These are phyloP conservation scores for Mychonastes homosphaera DNA, from an alignment of 139 green algal species.

Conservation along the genomic window DNA sequence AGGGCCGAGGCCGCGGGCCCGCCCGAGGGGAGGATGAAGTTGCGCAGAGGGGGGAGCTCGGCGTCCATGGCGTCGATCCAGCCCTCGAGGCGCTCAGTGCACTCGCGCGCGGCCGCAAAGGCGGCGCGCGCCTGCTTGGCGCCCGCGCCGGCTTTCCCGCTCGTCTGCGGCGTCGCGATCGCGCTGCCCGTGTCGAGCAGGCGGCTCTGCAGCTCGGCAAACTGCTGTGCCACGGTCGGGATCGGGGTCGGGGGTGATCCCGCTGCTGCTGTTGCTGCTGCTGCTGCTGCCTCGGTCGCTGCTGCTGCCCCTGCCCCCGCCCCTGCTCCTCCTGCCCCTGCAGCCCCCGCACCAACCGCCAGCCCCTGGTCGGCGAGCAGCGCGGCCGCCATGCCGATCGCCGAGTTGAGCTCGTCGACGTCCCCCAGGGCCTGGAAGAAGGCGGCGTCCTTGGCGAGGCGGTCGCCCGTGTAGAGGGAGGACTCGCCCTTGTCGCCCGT, in stretches of 20 bases:
- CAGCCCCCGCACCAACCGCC: not conserved
- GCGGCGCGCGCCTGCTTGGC: slow-evolving; percentile 50
- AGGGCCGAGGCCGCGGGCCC: slow-evolving; percentile 46
- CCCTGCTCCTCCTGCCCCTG: not conserved
- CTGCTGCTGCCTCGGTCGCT: not conserved
- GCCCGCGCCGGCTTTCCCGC: slow-evolving; percentile 27
- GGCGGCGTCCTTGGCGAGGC: slow-evolving; percentile 51
- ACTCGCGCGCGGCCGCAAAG: slow-evolving; percentile 40
- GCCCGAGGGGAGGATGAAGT: slow-evolving; percentile 92
- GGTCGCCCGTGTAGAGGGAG: slow-evolving; percentile 81
- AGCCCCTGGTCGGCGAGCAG: slow-evolving; percentile 16
- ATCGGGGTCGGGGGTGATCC: not conserved
- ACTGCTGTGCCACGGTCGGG: slow-evolving; percentile 27
- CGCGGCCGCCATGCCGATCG: slow-evolving; percentile 56
- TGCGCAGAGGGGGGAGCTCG: slow-evolving; percentile 63
- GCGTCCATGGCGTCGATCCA: slow-evolving; percentile 83
- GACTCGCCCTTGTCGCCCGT: slow-evolving; percentile 75
- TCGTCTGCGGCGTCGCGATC: slow-evolving; percentile 85
- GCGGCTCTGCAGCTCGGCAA: slow-evolving; percentile 73
- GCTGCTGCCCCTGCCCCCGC: not conserved
- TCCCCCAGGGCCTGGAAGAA: slow-evolving; percentile 82
- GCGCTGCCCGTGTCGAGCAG: slow-evolving; percentile 86
- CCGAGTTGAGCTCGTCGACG: slow-evolving; percentile 88
- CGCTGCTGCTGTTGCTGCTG: not conserved
- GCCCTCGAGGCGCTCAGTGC: slow-evolving; percentile 13